Base-by-base conservation (phyloP, 1,139 yeast genomes). In the Kurtzmaniella natalensis region DNA sequence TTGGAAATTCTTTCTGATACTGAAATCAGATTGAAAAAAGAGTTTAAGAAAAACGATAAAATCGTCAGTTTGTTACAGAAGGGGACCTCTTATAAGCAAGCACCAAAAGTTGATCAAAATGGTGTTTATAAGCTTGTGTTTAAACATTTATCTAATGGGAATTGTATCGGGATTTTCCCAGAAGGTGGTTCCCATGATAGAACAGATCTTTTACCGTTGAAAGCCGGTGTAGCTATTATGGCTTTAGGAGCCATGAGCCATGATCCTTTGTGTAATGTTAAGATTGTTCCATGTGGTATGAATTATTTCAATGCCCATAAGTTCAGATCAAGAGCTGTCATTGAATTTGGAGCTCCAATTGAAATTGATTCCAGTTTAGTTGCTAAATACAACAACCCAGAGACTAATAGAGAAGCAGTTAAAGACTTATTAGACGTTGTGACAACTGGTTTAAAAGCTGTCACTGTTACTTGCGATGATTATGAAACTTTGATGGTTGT, bases 171-270 rank as follows among this genome's bases (percentile, higher is more conserved):
- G n/a, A 86, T 92, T 34, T 92, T 89, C 61, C 97, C 97, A 3
- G 97, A 89, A 61, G 97, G 97, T 34, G 97, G 97, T 0, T 85
- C 95, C 13, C 98, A 92, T 49, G 98, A 92, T 55, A 71, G 97
- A 41, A 81, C 97, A 0, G 95, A 87, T 44, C 60, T 92, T 43
- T 64, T 92, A 36, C 97, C 97, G 0, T 65, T 92, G 49, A 92
- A 92, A 52, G 96, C 97, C 0, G 98, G 98, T 37, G 97, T 92
- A 13, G 97, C 96, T 2, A 82, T 92, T 34, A 92, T 92, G 97
- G 97, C 97, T 0, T 64, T 92, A 15, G 97, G 97, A 14, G 94
- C 97, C 0, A 73, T 86, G 70, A 85, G 80, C 13, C 68, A 74
- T 33, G 71, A 77, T 40, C 87, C 94, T 0, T 70, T 76, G 29